These are phyloP conservation scores for Venturiaceae sp. DNA, from an alignment of 2,329 filamentous ascomycete genomes.

Conservation along the genomic window DNA sequence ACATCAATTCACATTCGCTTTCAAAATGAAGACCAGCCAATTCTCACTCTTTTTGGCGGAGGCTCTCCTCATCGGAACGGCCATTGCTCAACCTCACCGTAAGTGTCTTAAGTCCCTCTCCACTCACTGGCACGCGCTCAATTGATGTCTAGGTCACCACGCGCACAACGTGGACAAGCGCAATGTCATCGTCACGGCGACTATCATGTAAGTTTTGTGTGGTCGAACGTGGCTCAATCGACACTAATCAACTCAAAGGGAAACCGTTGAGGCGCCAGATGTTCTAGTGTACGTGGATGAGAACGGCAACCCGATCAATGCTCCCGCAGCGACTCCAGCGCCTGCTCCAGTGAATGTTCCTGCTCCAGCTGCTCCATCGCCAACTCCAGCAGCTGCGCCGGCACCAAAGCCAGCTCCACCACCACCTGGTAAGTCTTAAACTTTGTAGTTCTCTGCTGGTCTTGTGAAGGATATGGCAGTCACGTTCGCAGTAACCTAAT, in stretches of 20 bases:
- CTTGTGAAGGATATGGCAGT: too few relatives aligned
- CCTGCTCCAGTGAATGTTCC: slow-evolving; percentile 7
- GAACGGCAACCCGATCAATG: slow-evolving; percentile 40
- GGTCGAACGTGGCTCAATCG: slow-evolving; percentile 10
- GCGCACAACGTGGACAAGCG: neutral
- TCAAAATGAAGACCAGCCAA: neutral
- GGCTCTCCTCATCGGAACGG: neutral
- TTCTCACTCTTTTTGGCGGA: neutral
- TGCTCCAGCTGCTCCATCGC: slow-evolving; percentile 1
- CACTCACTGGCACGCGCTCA: neutral
- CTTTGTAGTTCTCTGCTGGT: neutral
- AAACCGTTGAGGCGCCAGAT: slow-evolving; percentile 35
- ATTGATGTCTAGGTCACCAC: neutral
- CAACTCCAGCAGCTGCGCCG: neutral
- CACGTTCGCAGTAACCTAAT: too few relatives aligned
- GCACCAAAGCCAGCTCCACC: slow-evolving; percentile 1
- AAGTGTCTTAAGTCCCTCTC: neutral
- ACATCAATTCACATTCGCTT: neutral
- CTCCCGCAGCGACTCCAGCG: neutral
- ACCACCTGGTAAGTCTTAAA: slow-evolving; percentile 4
- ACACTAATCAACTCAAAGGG: neutral
- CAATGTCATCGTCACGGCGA: neutral
- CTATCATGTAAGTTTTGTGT: slow-evolving; percentile 20
- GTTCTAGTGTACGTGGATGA: slow-evolving; percentile 52
- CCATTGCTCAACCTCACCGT: slow-evolving; percentile 2